These are phyloP conservation scores for Boletellus sp. DNA, from an alignment of 768 basidiomycete species.

Conservation along the genomic window DNA sequence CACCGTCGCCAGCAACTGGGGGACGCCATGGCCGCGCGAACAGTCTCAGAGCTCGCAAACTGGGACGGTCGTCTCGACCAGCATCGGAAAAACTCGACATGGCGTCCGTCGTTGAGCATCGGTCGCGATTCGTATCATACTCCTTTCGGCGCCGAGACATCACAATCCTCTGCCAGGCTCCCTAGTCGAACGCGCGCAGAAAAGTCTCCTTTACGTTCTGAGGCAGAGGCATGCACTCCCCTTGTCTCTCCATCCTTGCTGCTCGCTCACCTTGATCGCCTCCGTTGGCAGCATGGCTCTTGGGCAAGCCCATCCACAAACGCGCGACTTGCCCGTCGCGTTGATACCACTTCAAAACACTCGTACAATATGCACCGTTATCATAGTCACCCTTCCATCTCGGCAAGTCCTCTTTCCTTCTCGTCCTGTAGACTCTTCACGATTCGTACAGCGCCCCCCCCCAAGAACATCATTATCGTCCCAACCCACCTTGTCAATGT, in stretches of 20 bases:
- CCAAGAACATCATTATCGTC: not conserved
- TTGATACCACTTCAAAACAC: slow-evolving; percentile 9
- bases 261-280: slow-evolving; percentile 3
- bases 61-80: slow-evolving; percentile 18
- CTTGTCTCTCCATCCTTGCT: not conserved
- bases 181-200: slow-evolving; percentile 9
- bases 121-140: slow-evolving; percentile 11
- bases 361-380: slow-evolving; percentile 1
- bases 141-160: not conserved
- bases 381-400: slow-evolving; percentile 5
- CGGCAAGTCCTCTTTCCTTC: slow-evolving; percentile 12
- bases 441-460: slow-evolving; percentile 8
- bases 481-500: not conserved
- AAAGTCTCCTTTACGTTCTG: not conserved
- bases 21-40: slow-evolving; percentile 13
- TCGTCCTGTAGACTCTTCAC: not conserved
- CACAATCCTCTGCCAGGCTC: not conserved
- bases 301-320: slow-evolving; percentile 1
- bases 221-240: slow-evolving; percentile 11
- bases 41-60: slow-evolving; percentile 10
- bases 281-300: slow-evolving; percentile 11
- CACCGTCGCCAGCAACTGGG: not conserved
- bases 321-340: slow-evolving; percentile 3
- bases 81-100: slow-evolving; percentile 4
- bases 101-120: slow-evolving; percentile 10